Conservation (phyloP, 768 basidiomycete species). For the Lactarius trivialis region DNA sequence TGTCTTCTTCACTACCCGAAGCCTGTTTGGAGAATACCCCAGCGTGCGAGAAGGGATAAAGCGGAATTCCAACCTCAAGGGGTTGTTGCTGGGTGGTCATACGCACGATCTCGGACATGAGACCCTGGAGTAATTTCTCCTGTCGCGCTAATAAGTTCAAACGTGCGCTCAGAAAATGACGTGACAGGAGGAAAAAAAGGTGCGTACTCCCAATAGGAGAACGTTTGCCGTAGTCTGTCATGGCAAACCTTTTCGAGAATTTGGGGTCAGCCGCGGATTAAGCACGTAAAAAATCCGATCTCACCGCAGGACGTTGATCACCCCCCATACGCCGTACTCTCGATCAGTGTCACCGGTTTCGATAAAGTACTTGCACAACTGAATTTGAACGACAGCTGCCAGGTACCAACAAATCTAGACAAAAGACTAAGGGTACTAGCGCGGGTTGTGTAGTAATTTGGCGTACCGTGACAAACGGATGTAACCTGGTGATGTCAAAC, state of each 20-base stretch:
- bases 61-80: slow-evolving; percentile 70
- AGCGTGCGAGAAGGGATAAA: slow-evolving; percentile 74
- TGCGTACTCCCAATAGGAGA: slow-evolving; percentile 79
- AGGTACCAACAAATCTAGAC: slow-evolving; percentile 84
- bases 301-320: slow-evolving; percentile 77
- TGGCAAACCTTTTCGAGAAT: slow-evolving; percentile 77
- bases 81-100: slow-evolving; percentile 78
- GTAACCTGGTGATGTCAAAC: slow-evolving; percentile 69
- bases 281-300: slow-evolving; percentile 17
- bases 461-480: slow-evolving; percentile 75
- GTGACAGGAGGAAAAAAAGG: background rate
- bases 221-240: slow-evolving; percentile 72
- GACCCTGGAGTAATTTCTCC: slow-evolving; percentile 71
- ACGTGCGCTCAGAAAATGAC: background rate
- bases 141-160: slow-evolving; percentile 53
- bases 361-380: slow-evolving; percentile 81
- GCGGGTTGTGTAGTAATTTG: background rate
- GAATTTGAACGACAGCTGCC: slow-evolving; percentile 80
- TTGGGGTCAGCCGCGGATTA: slow-evolving; percentile 32
- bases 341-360: slow-evolving; percentile 67
- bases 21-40: slow-evolving; percentile 49
- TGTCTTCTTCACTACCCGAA: slow-evolving; percentile 32
- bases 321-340: slow-evolving; percentile 79
- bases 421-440: slow-evolving; percentile 5
- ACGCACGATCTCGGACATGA: slow-evolving; percentile 80